Conservation (phyloP, 2,329 filamentous ascomycete species). For the Apiospora aurea region DNA sequence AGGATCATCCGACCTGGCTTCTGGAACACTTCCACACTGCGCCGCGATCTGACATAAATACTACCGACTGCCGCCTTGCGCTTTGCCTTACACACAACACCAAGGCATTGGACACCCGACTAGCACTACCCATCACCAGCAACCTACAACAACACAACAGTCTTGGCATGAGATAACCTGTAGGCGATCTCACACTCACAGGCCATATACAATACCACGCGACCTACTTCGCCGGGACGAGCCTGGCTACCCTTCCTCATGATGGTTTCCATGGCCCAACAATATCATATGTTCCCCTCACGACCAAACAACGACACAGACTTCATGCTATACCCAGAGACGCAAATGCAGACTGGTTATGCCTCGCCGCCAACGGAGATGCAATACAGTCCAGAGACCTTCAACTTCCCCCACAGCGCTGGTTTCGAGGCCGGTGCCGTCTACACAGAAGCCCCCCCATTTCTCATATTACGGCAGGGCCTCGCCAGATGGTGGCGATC, state of each 20-base stretch:
- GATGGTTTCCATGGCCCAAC: constrained; percentile 41
- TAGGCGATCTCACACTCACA: background rate
- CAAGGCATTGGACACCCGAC: constrained; percentile 9
- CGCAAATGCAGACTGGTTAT: constrained; percentile 37
- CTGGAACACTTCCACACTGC: constrained; percentile 18
- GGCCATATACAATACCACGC: background rate
- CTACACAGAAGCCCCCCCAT: constrained; percentile 53
- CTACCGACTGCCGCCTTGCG: constrained; percentile 20
- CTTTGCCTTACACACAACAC: background rate
- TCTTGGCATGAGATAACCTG: constrained; percentile 27
- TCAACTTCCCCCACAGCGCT: constrained; percentile 50
- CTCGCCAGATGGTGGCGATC: constrained; percentile 60
- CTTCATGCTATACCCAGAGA: constrained; percentile 43
- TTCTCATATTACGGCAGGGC: constrained; percentile 55
- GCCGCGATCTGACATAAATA: constrained; percentile 23
- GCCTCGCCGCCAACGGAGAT: constrained; percentile 52
- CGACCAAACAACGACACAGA: constrained; percentile 39
- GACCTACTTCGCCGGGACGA: constrained; percentile 3
- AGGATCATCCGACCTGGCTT: constrained; percentile 22
- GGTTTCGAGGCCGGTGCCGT: constrained; percentile 54
- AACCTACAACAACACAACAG: background rate
- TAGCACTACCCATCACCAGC: constrained; percentile 3
- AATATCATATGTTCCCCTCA: constrained; percentile 42
- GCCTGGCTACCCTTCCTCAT: constrained; percentile 7
- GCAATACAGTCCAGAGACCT: constrained; percentile 55